These are phyloP conservation scores for Pseudevernia furfuracea DNA, from an alignment of 495 filamentous ascomycete genomes.

Conservation along the genomic window DNA sequence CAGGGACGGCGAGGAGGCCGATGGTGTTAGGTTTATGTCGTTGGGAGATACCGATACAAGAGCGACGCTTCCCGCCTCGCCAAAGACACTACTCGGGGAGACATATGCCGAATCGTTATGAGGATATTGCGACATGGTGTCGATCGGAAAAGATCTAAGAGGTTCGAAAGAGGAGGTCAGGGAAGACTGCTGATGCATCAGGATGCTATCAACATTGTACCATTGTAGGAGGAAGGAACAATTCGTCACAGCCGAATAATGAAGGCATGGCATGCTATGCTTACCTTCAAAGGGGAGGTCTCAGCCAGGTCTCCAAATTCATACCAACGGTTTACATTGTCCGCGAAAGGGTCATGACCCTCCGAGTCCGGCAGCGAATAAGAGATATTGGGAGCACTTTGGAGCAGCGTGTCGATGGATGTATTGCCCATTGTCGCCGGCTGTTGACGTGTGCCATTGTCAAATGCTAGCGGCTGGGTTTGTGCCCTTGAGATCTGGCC, in stretches of 20 bases:
- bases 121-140: background rate
- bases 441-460: background rate
- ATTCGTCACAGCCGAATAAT: background rate
- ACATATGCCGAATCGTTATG: constrained; percentile 7
- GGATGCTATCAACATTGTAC: background rate
- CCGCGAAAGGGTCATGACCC: background rate
- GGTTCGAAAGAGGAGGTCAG: constrained; percentile 2
- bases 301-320: constrained; percentile 18
- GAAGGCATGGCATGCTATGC: background rate
- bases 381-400: constrained; percentile 4
- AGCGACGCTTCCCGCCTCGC: background rate
- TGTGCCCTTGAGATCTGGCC: background rate
- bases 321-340: constrained; percentile 12
- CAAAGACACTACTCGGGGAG: constrained; percentile 9
- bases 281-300: constrained; percentile 4
- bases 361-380: constrained; percentile 7
- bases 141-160: background rate
- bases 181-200: constrained; percentile 1
- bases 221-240: background rate
- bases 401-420: constrained; percentile 17
- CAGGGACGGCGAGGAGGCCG: background rate
- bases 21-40: background rate
- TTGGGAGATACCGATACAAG: background rate
- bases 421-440: background rate
- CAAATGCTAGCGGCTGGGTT: constrained; percentile 2